Conservation (phyloP, 345 rosid genomes). For the Sapria himalayana region DNA sequence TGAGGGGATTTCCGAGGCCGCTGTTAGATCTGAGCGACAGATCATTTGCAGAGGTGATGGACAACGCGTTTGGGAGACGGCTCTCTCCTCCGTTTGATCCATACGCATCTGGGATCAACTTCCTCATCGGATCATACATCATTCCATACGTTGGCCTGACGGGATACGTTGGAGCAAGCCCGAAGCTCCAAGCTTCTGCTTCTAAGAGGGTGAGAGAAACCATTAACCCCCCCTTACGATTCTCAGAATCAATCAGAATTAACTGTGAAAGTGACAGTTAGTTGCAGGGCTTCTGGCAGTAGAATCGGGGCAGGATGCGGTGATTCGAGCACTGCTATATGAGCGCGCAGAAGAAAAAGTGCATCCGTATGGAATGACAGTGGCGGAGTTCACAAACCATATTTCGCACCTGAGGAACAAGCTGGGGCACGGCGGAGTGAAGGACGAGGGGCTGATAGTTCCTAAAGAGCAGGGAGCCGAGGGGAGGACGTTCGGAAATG, state of each 20-base stretch:
- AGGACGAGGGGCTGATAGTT: conserved; percentile 44
- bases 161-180: conserved; percentile 63
- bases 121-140: conserved; percentile 50
- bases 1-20: conserved; percentile 72
- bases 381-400: conserved; percentile 22
- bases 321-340: conserved; percentile 38
- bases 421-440: conserved; percentile 16
- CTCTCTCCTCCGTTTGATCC: conserved; percentile 57
- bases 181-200: conserved; percentile 20
- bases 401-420: conserved; percentile 18
- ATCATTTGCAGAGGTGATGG: conserved; percentile 30
- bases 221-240: too few species aligned
- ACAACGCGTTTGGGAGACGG: conserved; percentile 28
- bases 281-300: conserved; percentile 69
- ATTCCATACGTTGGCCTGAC: conserved; percentile 74
- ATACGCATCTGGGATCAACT: conserved; percentile 31
- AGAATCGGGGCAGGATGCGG: conserved; percentile 70
- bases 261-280: conserved; percentile 16
- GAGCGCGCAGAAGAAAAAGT: conserved; percentile 15
- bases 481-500: conserved; percentile 21
- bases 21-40: conserved; percentile 35
- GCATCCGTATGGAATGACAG: conserved; percentile 14
- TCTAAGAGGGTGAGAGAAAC: conserved; percentile 29
- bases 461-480: conserved; percentile 17
- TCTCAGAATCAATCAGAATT: neutral